Conservation (phyloP, 2,329 filamentous ascomycete species). For the Curvularia sp. region DNA sequence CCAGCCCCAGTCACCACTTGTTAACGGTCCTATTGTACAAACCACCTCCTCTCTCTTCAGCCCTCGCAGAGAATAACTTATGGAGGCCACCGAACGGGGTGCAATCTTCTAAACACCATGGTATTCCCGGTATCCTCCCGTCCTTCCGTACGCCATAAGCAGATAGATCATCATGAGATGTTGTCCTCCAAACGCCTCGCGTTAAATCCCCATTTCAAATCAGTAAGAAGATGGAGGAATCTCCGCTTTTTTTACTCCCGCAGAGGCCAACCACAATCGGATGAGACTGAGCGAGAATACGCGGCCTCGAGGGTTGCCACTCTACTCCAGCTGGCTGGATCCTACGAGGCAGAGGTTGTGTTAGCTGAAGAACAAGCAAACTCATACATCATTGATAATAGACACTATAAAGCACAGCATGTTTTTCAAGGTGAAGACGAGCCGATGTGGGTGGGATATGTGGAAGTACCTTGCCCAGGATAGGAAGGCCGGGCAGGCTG, state of each 20-base stretch:
- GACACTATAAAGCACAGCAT: conserved; percentile 19
- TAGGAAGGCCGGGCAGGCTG: conserved; percentile 33
- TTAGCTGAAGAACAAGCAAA: conserved; percentile 31
- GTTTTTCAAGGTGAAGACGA: conserved; percentile 35
- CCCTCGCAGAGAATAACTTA: conserved; percentile 1
- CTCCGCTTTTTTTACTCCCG: conserved; percentile 11
- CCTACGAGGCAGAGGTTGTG: conserved; percentile 27
- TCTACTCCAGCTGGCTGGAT: conserved; percentile 20
- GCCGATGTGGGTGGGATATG: conserved; percentile 37
- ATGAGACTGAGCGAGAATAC: background rate
- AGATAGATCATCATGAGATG: conserved; percentile 24
- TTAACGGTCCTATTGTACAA: background rate
- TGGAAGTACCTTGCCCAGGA: conserved; percentile 35
- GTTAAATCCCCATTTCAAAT: conserved; percentile 29
- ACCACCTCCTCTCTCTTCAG: background rate
- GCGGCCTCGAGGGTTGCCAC: conserved; percentile 7
- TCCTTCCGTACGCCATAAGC: conserved; percentile 17
- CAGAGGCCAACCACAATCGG: background rate
- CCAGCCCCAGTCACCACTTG: background rate
- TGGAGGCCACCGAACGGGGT: conserved; percentile 3
- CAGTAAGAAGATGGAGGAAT: conserved; percentile 16
- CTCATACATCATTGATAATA: conserved; percentile 22
- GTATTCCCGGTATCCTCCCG: conserved; percentile 26
- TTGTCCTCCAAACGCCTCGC: conserved; percentile 26
- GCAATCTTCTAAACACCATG: conserved; percentile 22